phyloP scores from a whole-genome alignment of 257 asterid species.

The Penstemon davidsonii region DNA sequence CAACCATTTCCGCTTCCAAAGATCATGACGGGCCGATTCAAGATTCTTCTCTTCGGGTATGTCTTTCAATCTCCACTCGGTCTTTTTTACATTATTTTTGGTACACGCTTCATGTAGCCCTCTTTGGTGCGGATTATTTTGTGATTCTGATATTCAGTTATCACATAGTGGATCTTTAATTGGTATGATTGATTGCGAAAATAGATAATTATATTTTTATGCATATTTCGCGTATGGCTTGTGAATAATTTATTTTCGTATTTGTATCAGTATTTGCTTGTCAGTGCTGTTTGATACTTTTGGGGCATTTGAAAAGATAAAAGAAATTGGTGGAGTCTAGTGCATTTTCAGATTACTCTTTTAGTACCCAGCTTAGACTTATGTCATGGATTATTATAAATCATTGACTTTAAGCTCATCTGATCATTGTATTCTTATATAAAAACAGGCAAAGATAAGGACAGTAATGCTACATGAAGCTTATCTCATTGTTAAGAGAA shows the following conservation, averaged over 20 bases:
- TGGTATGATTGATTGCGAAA: not conserved
- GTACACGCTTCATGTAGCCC: not conserved
- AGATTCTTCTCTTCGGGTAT: conserved; percentile 49
- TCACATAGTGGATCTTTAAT: no score
- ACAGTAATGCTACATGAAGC: no score
- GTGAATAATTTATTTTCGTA: not conserved
- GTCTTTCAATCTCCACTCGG: conserved; percentile 4
- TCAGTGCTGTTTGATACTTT: not conserved
- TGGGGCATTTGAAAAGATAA: not conserved
- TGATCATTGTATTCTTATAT: no score
- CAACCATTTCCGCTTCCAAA: conserved; percentile 49
- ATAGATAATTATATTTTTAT: not conserved
- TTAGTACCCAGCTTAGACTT: no score
- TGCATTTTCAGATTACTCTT: no score
- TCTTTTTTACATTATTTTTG: not conserved
- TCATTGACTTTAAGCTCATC: no score
- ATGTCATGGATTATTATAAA: no score
- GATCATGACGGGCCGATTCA: conserved; percentile 28
- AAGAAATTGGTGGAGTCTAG: not conserved
- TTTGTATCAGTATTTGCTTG: not conserved
- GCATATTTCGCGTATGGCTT: not conserved
- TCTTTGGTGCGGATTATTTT: not conserved
- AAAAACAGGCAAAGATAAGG: no score
- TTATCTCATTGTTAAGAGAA: no score
- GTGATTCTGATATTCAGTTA: no score